Base-by-base conservation (phyloP, 129 eudicot species). In the Silybum marianum region DNA sequence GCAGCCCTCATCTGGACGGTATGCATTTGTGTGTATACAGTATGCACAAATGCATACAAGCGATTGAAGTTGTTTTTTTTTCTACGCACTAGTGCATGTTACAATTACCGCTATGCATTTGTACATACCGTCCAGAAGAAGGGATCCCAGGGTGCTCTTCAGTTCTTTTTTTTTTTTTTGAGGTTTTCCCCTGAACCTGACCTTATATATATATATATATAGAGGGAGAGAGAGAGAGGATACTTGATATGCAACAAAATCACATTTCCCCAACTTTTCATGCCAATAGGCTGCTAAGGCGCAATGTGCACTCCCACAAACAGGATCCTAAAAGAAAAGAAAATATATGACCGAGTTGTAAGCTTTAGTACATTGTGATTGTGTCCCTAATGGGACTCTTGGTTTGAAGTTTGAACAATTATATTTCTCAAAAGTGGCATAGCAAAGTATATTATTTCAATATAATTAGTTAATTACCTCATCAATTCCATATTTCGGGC, bases 301-400 rank as follows among this genome's bases (percentile, higher is more conserved):
- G 46, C 98, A 95, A 85, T 90, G 98, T 9, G 90, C 96, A 26
- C 98, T 92, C 42, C 98, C 98, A 32, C 89, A 84, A 60, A 92
- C 98, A 81, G 93, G 94, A 82, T 95, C 98, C 97, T 92, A 89
- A 71, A 70, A 58, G 62, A 76, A 13, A 70, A 10, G 6, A 60
- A 58, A 48, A 24, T 23, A 42, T 44, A 1, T 32, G 0, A 32
- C 36, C 3, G 6, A 32, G 36, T 32, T 32, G 6, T 32, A 32
- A 32, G 36, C 36, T 10, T 42, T 13, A 46, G 18, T 46, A 46
- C 58, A 46, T 13, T n/a, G n/a, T n/a, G n/a, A n/a, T n/a, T 42
- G 13, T 42, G 51, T 42, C 48, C 48, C 48, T 8, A 42, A 9
- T 42, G 48, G 3, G 48, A 42, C 48, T 9, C 42, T 38, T 38